Evolutionary conservation across 2,329 filamentous ascomycete genomes (phyloP).

Genomic region (Remersonia thermophila): DNA sequence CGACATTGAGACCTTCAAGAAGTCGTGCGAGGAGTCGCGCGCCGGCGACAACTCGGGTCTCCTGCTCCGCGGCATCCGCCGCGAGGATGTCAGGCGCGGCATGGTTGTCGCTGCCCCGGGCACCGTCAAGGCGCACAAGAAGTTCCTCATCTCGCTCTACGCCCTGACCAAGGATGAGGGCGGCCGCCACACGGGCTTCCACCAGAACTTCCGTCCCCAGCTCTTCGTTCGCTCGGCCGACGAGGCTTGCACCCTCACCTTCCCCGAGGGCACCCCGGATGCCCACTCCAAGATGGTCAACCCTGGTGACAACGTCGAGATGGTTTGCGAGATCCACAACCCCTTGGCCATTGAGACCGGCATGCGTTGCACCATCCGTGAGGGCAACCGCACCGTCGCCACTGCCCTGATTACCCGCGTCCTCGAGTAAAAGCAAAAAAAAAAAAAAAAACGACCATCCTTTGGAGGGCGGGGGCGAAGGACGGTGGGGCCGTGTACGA

Average conservation of each 20-base stretch:
- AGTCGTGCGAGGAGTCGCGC: constrained; percentile 91
- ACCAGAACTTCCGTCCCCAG: constrained; percentile 92
- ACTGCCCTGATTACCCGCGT: constrained; percentile 74
- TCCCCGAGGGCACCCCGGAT: constrained; percentile 74
- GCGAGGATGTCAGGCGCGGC: constrained; percentile 86
- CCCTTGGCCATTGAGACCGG: constrained; percentile 81
- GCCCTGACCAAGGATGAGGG: constrained; percentile 96
- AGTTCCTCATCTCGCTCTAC: constrained; percentile 94
- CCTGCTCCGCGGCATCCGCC: constrained; percentile 86
- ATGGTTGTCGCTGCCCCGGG: constrained; percentile 88
- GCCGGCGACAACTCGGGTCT: constrained; percentile 98
- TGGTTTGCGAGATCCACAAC: constrained; percentile 76
- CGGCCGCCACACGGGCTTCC: constrained; percentile 91
- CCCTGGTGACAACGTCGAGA: constrained; percentile 98
- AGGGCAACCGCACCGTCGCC: constrained; percentile 83
- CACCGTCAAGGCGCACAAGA: constrained; percentile 70
- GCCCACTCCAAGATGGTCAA: constrained; percentile 69
- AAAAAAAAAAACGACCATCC: constrained; percentile 2
- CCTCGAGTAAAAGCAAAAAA: constrained; percentile 36
- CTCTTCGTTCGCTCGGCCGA: constrained; percentile 90
- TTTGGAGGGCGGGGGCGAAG: too few species aligned
- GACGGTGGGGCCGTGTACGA: too few species aligned
- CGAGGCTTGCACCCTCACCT: constrained; percentile 64
- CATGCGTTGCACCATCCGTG: constrained; percentile 95
- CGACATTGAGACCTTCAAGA: constrained; percentile 99